Percentiles rank a stretch among this genome's conserved stretches.
Conservation (phyloP, 1,284 basidiomycete species). For the Cryptococcus floricola region DNA sequence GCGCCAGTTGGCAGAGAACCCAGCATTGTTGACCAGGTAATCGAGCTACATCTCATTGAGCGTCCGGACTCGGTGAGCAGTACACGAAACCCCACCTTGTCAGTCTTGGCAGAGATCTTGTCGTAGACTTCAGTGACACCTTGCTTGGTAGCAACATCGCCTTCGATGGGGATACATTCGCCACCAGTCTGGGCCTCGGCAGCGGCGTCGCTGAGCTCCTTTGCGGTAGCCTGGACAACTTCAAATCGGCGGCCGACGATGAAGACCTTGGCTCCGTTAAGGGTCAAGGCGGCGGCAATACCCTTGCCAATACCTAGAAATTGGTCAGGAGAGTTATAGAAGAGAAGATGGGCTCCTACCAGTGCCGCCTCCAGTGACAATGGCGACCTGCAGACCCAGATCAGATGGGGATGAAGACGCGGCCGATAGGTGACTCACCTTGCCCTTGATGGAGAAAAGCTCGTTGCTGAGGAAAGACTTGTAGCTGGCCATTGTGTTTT, state of each 20-base stretch:
- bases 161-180: slow-evolving; percentile 25
- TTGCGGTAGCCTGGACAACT: slow-evolving; percentile 18
- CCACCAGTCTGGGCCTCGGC: slow-evolving; percentile 15
- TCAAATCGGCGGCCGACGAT: slow-evolving; percentile 28
- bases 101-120: slow-evolving; percentile 17
- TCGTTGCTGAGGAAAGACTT: slow-evolving; percentile 10
- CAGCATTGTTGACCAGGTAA: slow-evolving; percentile 35
- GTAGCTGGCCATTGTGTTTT: not conserved
- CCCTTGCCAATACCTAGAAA: slow-evolving; percentile 42
- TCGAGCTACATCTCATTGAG: slow-evolving; percentile 19
- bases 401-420: not conserved
- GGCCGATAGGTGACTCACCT: slow-evolving; percentile 12
- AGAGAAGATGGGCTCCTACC: slow-evolving; percentile 8
- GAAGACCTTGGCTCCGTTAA: slow-evolving; percentile 45
- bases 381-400: slow-evolving; percentile 12
- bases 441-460: slow-evolving; percentile 34
- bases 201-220: slow-evolving; percentile 23
- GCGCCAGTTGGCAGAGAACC: slow-evolving; percentile 25
- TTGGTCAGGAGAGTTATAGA: not conserved
- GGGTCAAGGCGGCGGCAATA: slow-evolving; percentile 42
- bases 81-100: slow-evolving; percentile 14
- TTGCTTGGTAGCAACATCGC: slow-evolving; percentile 28
- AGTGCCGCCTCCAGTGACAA: slow-evolving; percentile 37
- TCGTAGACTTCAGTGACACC: slow-evolving; percentile 27
- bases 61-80: not conserved